phyloP scores from a whole-genome alignment of 805 yeast species.

The Starmerella floris region DNA sequence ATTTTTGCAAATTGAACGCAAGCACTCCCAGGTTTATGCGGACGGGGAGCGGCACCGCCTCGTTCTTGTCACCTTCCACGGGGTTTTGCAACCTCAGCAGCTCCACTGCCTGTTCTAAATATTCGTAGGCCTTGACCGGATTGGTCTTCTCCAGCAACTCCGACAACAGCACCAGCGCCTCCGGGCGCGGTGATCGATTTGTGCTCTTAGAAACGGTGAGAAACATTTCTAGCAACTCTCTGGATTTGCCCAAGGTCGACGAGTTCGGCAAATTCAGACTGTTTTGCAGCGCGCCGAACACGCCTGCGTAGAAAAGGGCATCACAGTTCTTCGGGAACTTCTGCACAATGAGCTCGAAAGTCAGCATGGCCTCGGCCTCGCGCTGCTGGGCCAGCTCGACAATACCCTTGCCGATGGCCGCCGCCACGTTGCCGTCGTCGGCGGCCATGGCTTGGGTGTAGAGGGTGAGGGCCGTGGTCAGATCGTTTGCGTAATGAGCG shows the following conservation, averaged over 20 bases:
- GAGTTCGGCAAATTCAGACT: conserved; percentile 4
- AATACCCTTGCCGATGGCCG: conserved; percentile 76
- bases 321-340: conserved; percentile 58
- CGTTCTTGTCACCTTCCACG: conserved; percentile 13
- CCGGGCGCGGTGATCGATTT: conserved; percentile 41
- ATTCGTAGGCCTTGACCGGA: conserved; percentile 47
- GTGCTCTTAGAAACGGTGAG: conserved; percentile 42
- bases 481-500: conserved; percentile 45
- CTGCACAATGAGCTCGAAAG: conserved; percentile 63
- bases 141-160: conserved; percentile 46
- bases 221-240: conserved; percentile 55
- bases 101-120: conserved; percentile 48
- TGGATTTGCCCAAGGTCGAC: conserved; percentile 35
- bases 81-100: conserved; percentile 32
- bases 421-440: conserved; percentile 46
- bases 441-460: conserved; percentile 60
- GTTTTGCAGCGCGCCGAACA: conserved; percentile 21
- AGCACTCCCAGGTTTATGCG: conserved; percentile 78
- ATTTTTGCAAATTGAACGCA: conserved; percentile 51
- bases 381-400: conserved; percentile 57
- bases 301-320: conserved; percentile 54
- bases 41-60: conserved; percentile 25
- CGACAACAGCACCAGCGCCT: conserved; percentile 60
- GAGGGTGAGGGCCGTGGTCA: conserved; percentile 52
- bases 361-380: conserved; percentile 72